Conservation (phyloP, 2,329 filamentous ascomycete species). For the Zopfia rhizophila region DNA sequence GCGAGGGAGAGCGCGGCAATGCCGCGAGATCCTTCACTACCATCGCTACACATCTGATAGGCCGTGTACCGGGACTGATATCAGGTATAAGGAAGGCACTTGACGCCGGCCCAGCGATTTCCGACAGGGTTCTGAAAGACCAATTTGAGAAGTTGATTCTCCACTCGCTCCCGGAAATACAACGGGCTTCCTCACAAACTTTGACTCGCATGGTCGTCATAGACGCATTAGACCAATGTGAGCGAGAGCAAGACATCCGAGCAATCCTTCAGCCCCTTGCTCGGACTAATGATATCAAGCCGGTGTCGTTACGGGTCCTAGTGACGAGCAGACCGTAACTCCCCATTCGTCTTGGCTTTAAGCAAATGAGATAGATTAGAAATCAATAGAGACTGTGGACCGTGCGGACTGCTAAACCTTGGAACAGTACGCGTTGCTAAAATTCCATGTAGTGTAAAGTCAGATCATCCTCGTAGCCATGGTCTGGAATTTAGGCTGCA, state of each 20-base stretch:
- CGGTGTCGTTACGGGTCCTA: constrained; percentile 2
- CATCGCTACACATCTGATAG: constrained; percentile 1
- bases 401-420: no score
- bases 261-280: constrained; percentile 6
- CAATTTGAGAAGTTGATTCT: constrained; percentile 13
- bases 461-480: no score
- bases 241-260: constrained; percentile 7
- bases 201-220: constrained; percentile 1
- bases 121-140: not conserved
- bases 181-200: not conserved
- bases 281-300: not conserved
- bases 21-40: constrained; percentile 5
- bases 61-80: not conserved
- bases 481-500: no score
- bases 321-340: constrained; percentile 6
- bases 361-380: no score
- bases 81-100: constrained; percentile 4
- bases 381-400: no score
- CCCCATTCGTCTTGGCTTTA: constrained; percentile 5
- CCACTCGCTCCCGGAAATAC: constrained; percentile 1
- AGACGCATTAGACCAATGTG: constrained; percentile 16
- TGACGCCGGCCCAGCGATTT: constrained; percentile 2
- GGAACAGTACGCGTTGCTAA: no score
- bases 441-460: no score
- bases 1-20: not conserved